Evolutionary conservation across 257 asterid genomes (phyloP).

Genomic region (Rubia yunnanensis): DNA sequence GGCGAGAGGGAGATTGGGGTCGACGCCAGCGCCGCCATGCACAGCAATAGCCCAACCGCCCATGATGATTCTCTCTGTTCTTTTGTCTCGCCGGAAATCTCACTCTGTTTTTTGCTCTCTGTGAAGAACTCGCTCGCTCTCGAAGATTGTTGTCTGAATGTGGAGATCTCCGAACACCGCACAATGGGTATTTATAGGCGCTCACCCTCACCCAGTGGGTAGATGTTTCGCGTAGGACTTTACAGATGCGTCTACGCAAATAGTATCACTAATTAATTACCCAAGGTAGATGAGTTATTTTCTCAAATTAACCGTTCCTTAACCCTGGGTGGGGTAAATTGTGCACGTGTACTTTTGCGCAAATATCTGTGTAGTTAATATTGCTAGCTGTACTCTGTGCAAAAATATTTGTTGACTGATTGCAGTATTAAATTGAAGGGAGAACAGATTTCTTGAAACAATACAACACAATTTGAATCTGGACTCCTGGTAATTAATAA

Average conservation of each 20-base stretch:
- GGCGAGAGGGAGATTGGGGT: conserved; percentile 77
- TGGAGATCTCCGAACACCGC: not conserved
- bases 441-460: too few relatives aligned
- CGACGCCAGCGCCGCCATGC: conserved; percentile 99
- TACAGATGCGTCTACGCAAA: not conserved
- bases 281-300: too few relatives aligned
- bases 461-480: too few relatives aligned
- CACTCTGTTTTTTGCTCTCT: not conserved
- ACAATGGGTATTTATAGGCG: not conserved
- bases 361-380: not conserved
- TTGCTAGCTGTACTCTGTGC: not conserved
- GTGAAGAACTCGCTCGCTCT: not conserved
- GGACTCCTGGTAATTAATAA: too few relatives aligned
- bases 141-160: not conserved
- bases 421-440: not conserved
- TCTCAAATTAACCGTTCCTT: not conserved
- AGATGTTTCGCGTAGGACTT: not conserved
- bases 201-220: not conserved
- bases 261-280: too few relatives aligned
- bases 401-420: not conserved
- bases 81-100: not conserved
- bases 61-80: conserved; percentile 26
- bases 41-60: conserved; percentile 99
- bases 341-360: conserved; percentile 10
- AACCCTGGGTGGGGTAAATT: not conserved